Evolutionary conservation across 2,329 filamentous ascomycete species (phyloP).

Genomic region (Aureobasidium lini): DNA sequence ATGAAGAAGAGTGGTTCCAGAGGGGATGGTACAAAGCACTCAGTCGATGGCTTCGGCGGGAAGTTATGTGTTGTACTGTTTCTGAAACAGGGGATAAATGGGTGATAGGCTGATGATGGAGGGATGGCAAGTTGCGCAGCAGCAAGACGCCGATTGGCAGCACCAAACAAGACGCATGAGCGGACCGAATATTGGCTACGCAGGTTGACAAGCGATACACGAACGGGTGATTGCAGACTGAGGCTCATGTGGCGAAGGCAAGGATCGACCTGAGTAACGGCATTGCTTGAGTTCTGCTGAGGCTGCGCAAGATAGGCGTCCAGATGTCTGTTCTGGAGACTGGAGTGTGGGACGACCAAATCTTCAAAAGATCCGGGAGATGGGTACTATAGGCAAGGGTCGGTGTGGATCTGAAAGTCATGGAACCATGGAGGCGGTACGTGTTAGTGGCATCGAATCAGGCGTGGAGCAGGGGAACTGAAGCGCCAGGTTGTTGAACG

Average conservation of each 20-base stretch:
- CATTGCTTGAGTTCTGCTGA: neutral
- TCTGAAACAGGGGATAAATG: conserved; percentile 6
- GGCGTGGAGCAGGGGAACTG: neutral
- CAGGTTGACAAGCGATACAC: neutral
- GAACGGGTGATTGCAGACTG: conserved; percentile 5
- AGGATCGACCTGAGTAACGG: neutral
- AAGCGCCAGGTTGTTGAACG: neutral
- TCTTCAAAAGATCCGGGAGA: neutral
- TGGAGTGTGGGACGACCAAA: neutral
- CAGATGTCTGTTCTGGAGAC: too few relatives aligned
- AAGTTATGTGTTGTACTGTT: neutral
- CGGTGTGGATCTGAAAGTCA: neutral
- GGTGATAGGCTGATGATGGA: neutral
- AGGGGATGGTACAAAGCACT: neutral
- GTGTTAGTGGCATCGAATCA: neutral
- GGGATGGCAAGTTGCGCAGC: neutral
- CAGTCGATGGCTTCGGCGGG: conserved; percentile 1
- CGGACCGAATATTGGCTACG: neutral
- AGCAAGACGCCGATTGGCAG: conserved; percentile 8
- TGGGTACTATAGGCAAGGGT: neutral
- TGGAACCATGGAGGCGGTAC: neutral
- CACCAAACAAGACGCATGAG: neutral
- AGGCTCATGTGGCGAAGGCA: neutral
- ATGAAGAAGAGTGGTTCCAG: neutral
- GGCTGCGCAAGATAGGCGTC: neutral